Evolutionary conservation across 2,329 filamentous ascomycete genomes (phyloP).

Genomic region (Aureobasidium sp.): DNA sequence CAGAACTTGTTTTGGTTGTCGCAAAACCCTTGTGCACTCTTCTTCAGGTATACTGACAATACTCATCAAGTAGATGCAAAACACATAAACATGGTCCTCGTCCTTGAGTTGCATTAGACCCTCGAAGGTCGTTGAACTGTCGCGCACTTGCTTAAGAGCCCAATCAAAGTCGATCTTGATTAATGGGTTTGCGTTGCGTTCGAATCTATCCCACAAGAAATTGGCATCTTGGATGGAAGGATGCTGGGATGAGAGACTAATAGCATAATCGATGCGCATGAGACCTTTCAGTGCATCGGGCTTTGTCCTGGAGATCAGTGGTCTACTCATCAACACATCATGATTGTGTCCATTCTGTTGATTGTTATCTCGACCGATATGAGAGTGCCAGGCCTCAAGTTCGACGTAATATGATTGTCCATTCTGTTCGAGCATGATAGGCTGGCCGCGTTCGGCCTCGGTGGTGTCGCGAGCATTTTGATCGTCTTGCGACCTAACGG

Average conservation of each 20-base stretch:
- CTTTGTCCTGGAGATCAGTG: neutral
- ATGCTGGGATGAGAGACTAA: neutral
- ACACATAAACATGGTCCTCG: neutral
- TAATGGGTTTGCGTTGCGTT: constrained; percentile 10
- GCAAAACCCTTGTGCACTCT: neutral
- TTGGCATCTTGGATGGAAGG: neutral
- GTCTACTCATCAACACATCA: constrained; percentile 4
- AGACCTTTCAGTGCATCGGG: neutral
- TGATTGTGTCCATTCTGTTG: neutral
- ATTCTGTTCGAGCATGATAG: neutral
- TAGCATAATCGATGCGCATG: neutral
- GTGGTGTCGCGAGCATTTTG: neutral
- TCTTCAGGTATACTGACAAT: constrained; percentile 14
- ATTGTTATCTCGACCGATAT: neutral
- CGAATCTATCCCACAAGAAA: constrained; percentile 13
- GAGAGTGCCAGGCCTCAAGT: neutral
- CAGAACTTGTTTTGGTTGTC: neutral
- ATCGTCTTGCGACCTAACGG: neutral
- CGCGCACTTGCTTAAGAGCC: neutral
- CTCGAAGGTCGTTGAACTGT: neutral
- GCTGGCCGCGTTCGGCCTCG: neutral
- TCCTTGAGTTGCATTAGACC: neutral
- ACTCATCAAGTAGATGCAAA: constrained; percentile 8
- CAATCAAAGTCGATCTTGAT: constrained; percentile 14
- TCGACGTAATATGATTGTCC: constrained; percentile 1